Percentiles rank a stretch among this genome's conserved stretches.
These are phyloP conservation scores for Nitzschia putrida DNA, from an alignment of 108 stramenopile genomes.

Conservation along the genomic window DNA sequence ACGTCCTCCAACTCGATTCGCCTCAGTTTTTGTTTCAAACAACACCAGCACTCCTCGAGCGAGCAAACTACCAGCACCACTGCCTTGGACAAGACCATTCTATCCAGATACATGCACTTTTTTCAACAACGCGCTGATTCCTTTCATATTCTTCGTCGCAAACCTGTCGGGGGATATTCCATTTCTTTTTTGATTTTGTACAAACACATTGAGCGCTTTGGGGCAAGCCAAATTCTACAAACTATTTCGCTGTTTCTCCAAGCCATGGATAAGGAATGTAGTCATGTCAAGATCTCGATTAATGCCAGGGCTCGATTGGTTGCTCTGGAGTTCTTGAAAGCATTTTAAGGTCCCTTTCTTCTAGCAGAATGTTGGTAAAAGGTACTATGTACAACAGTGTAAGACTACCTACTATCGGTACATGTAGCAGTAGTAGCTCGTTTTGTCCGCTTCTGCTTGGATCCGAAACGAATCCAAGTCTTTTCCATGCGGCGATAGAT, in stretches of 20 bases:
- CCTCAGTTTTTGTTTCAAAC: conserved; percentile 24
- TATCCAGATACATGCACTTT: conserved; percentile 16
- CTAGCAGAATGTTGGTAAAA: too few relatives aligned
- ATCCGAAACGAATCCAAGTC: too few relatives aligned
- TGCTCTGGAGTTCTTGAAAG: conserved; percentile 23
- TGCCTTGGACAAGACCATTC: conserved; percentile 17
- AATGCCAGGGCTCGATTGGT: conserved; percentile 24
- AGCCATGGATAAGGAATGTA: conserved; percentile 28
- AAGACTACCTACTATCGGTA: too few relatives aligned
- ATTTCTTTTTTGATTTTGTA: conserved; percentile 22
- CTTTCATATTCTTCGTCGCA: conserved; percentile 10
- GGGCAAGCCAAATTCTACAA: background rate
- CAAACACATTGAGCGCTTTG: conserved; percentile 1
- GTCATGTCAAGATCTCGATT: conserved; percentile 22
- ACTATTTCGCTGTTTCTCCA: conserved; percentile 14
- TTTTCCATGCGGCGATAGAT: too few relatives aligned
- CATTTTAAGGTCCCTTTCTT: too few relatives aligned
- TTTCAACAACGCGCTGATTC: conserved; percentile 4
- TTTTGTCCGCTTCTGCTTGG: too few relatives aligned
- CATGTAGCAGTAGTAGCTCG: too few relatives aligned
- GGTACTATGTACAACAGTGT: too few relatives aligned
- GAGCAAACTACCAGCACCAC: conserved; percentile 8
- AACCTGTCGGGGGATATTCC: conserved; percentile 23
- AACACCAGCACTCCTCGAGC: background rate
- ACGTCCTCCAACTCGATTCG: conserved; percentile 26